Base-by-base conservation (phyloP, 2,329 filamentous ascomycete species). In the Pyrenophora tritici-repentis region DNA sequence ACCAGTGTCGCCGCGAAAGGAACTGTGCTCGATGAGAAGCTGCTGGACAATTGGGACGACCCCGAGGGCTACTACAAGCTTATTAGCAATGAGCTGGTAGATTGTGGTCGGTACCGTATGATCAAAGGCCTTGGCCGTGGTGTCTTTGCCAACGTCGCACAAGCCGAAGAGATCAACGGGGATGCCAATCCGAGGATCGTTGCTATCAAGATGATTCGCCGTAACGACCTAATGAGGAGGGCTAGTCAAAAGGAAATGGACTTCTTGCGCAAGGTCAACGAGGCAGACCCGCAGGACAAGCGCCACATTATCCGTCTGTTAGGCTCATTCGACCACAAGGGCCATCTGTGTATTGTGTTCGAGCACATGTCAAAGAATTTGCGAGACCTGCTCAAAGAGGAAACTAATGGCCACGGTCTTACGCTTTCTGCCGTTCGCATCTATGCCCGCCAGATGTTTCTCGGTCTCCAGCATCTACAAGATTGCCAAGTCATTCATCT, bases 11-110 rank as follows among this genome's bases (percentile, higher is more conserved):
- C 48, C 13, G 47, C 58, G 2, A 70, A 70, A 47, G 67, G 66
- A 40, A 66, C 62, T 13, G 59, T 69, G 8, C 71, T 86, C 26
- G 83, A 86, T 63, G 86, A 88, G 56, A 90, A 87, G 56, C 88
- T 96, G 73, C 83, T 97, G 44, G 93, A 97, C 67, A 93, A 96
- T 53, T 90, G 86, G 86, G 92, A 96, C 68, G 94, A 97, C 70
- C 86, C 88, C 44, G 91, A 99, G 67, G 94, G 93, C 5, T 97
- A 97, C 72, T 99, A 97, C 80, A 95, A 94, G 74, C 87, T 97
- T 50, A 91, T 95, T 50, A 86, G 91, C 34, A 92, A 93, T 67
- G 94, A 99, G 77, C 78, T 97, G 43, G 81, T 99, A 56, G 89
- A 96, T 31, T 86, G 86, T 24, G 87, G 87, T 26, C 88, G 91